Evolutionary conservation across 2,329 filamentous ascomycete species (phyloP).

Genomic region (Torrubiella hemipterigena): DNA sequence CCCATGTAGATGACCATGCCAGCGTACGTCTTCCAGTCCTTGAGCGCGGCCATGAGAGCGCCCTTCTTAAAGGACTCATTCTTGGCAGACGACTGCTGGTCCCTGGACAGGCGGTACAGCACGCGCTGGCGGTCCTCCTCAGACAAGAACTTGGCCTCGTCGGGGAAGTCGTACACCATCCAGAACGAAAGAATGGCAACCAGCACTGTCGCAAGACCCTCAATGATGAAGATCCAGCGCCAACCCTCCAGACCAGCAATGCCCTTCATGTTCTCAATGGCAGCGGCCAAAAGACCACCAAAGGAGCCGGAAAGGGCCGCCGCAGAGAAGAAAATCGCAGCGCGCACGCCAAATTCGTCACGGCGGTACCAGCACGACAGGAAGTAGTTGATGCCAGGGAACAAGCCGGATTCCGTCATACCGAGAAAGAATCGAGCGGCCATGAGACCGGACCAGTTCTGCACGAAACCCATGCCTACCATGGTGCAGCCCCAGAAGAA

Average conservation of each 20-base stretch:
- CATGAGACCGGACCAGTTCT: slow-evolving; percentile 52
- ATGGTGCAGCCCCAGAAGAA: slow-evolving; percentile 55
- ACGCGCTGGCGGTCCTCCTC: slow-evolving; percentile 60
- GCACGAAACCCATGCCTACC: slow-evolving; percentile 56
- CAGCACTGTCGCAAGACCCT: slow-evolving; percentile 58
- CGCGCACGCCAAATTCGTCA: slow-evolving; percentile 66
- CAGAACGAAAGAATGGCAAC: slow-evolving; percentile 60
- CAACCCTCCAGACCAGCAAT: slow-evolving; percentile 44
- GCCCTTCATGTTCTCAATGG: slow-evolving; percentile 58
- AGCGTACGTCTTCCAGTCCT: slow-evolving; percentile 75
- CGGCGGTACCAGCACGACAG: slow-evolving; percentile 77
- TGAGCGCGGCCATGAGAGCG: slow-evolving; percentile 60
- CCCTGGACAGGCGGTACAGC: slow-evolving; percentile 54
- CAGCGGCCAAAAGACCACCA: slow-evolving; percentile 61
- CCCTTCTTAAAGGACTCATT: slow-evolving; percentile 63
- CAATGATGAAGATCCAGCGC: slow-evolving; percentile 57
- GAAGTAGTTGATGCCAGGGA: slow-evolving; percentile 69
- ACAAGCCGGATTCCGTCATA: slow-evolving; percentile 62
- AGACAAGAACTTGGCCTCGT: slow-evolving; percentile 61
- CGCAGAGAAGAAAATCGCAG: slow-evolving; percentile 74
- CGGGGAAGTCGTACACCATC: slow-evolving; percentile 75
- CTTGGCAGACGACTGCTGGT: slow-evolving; percentile 63
- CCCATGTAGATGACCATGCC: slow-evolving; percentile 73
- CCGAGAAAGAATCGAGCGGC: slow-evolving; percentile 61
- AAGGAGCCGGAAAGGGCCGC: slow-evolving; percentile 71